Base-by-base conservation (phyloP, 805 yeast genomes). In the Blastobotrys peoriensis region DNA sequence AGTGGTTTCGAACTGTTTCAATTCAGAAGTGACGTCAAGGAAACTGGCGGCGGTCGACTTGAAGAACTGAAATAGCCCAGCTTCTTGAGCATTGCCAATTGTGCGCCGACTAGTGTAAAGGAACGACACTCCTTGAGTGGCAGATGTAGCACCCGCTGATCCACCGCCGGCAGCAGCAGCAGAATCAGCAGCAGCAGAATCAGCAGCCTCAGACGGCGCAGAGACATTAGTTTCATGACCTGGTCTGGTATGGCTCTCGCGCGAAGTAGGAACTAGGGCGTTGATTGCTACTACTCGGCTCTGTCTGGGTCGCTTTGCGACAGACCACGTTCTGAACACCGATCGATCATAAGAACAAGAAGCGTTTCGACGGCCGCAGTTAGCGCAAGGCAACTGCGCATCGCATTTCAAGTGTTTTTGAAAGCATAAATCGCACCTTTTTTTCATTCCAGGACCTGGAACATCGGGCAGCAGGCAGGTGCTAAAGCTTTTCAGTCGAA, bases 11-110 rank as follows among this genome's bases (percentile, higher is more conserved):
- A 43, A 43, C 18, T 43, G 46, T 13, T 21, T 13, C 10, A 15
- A n/a, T 23, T 43, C 46, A 4, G 46, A 19, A n/a, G 38, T 36
- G 17, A n/a, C 43, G 21, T 43, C 22, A 5, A 43, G 15, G 20
- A 38, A 38, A 3, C 17, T n/a, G 27, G 42, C 22, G 19, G 46
- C 46, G 18, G 13, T 8, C 5, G 18, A 6, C 5, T 38, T 33
- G 33, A 37, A 43, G 20, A 37, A 38, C 33, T 23, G 38, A 33
- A 43, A 43, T 10, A 43, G 39, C n/a, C 34, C 18, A 15, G 30
- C 39, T 25, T 43, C 46, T 10, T 38, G 25, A 6, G 10, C 25
- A 18, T 33, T 21, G 9, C 5, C 37, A 8, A 43, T 43, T 13
- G 39, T 15, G 17, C 46, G 13, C 30, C 13, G 30, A 13, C 30